Evolutionary conservation across 2,329 filamentous ascomycete species (phyloP), one percentile per base, ranked within the genome.

Genomic region (Niveomyces coronatus): DNA sequence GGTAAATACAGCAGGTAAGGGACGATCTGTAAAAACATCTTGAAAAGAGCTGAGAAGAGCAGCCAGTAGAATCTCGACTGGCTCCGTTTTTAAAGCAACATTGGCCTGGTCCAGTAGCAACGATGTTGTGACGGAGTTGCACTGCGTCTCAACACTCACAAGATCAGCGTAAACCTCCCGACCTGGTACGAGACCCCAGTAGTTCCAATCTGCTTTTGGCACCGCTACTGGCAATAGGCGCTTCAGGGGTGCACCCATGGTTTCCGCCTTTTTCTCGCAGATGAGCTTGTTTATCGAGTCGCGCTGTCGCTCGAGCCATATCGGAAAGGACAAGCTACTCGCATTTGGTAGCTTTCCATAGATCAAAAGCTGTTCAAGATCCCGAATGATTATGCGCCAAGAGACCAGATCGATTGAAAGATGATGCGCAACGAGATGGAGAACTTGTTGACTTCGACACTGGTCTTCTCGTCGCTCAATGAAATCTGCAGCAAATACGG

Each of bases 361-460:
- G 2, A 22, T 34, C 5, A 49, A 15, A 9, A 37, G 29, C 6
- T 45, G 34, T n/a, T 48, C 42, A 15, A 50, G 34, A 7, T 50
- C 44, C 11, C 38, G 24, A 32, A 41, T 41, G 2, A 50, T 26
- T 10, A 50, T 68, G 8, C 68, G 64, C 31, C 67, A 71, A 15
- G 68, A 71, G 43, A 70, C 70, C 47, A 71, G 65, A 47, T 70
- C 66, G 22, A 53, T 45, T 17, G 49, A 43, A 3, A 48, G 30
- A 19, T 50, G 47, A 30, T 50, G 48, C 5, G 44, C 41, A n/a
- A n/a, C n/a, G n/a, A n/a, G n/a, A n/a, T n/a, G n/a, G n/a, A n/a
- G n/a, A n/a, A n/a, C n/a, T n/a, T n/a, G n/a, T n/a, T n/a, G n/a
- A n/a, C n/a, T n/a, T n/a, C n/a, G n/a, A n/a, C n/a, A n/a, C n/a